phyloP scores from a whole-genome alignment of 352 stramenopile genomes.

The Pythium diclinum region DNA sequence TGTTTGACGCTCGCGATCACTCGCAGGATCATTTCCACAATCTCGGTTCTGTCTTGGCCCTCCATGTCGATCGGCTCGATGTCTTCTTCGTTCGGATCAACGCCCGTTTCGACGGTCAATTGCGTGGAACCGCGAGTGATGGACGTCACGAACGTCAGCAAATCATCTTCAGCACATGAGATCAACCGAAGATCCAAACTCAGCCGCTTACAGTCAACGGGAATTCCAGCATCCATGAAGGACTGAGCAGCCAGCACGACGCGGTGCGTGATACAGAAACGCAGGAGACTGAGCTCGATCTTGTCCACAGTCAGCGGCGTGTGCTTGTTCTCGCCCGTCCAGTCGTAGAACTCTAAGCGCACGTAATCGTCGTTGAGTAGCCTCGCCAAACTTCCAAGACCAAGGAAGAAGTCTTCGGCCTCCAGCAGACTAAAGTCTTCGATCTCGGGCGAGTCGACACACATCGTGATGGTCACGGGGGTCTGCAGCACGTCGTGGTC shows the following conservation, averaged over 20 bases:
- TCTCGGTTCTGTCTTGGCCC: not conserved
- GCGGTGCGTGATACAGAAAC: slow-evolving; percentile 20
- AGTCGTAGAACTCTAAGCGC: not conserved
- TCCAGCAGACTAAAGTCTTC: slow-evolving; percentile 1
- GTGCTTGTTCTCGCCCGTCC: not conserved
- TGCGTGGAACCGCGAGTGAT: too few relatives aligned
- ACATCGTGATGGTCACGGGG: not conserved
- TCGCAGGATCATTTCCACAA: not conserved
- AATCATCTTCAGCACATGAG: slow-evolving; percentile 12
- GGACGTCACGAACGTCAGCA: not conserved
- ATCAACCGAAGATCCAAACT: slow-evolving; percentile 18
- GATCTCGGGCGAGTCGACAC: not conserved
- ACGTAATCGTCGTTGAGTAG: too few relatives aligned
- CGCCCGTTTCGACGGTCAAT: too few relatives aligned
- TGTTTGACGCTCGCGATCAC: not conserved
- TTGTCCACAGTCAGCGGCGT: not conserved
- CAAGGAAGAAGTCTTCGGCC: slow-evolving; percentile 10
- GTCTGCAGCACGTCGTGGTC: too few relatives aligned
- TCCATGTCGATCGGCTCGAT: not conserved
- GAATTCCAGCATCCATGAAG: slow-evolving; percentile 10
- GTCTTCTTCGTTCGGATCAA: not conserved
- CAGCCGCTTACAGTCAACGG: slow-evolving; percentile 3
- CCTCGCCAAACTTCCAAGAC: not conserved
- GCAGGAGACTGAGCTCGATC: slow-evolving; percentile 2
- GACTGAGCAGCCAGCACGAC: slow-evolving; percentile 7